Conservation (phyloP, 768 basidiomycete species). For the Boletus rubropictus region DNA sequence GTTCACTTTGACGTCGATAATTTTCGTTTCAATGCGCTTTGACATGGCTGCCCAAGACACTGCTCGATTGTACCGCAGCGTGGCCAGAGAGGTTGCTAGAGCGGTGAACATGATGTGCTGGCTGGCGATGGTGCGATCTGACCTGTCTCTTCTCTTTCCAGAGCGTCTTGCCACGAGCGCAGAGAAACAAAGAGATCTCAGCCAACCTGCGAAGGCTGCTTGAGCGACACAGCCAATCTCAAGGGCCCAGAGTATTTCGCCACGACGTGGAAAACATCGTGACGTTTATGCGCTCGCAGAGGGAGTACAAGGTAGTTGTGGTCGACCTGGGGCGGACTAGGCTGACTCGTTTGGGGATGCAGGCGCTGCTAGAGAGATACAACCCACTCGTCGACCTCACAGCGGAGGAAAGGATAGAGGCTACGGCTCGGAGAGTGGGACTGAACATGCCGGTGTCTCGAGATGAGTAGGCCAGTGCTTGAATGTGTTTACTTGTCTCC, state of each 20-base stretch:
- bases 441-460: constrained; percentile 67
- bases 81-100: constrained; percentile 28
- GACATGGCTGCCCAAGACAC: constrained; percentile 20
- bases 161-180: constrained; percentile 35
- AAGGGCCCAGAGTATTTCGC: constrained; percentile 25
- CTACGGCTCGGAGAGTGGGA: constrained; percentile 83
- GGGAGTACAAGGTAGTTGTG: constrained; percentile 64
- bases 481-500: constrained; percentile 5
- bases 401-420: constrained; percentile 70
- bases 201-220: constrained; percentile 51
- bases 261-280: constrained; percentile 54
- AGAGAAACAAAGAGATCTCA: constrained; percentile 39
- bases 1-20: constrained; percentile 7
- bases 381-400: constrained; percentile 81
- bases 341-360: neutral
- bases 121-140: neutral
- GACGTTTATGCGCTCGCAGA: constrained; percentile 66
- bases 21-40: constrained; percentile 8
- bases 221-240: constrained; percentile 32
- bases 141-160: constrained; percentile 15
- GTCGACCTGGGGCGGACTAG: neutral
- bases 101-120: constrained; percentile 12
- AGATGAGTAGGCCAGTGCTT: constrained; percentile 4
- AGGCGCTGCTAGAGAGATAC: constrained; percentile 81
- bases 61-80: constrained; percentile 24